Base-by-base conservation (phyloP, 2,329 filamentous ascomycete genomes). In the Colletotrichum lupini region DNA sequence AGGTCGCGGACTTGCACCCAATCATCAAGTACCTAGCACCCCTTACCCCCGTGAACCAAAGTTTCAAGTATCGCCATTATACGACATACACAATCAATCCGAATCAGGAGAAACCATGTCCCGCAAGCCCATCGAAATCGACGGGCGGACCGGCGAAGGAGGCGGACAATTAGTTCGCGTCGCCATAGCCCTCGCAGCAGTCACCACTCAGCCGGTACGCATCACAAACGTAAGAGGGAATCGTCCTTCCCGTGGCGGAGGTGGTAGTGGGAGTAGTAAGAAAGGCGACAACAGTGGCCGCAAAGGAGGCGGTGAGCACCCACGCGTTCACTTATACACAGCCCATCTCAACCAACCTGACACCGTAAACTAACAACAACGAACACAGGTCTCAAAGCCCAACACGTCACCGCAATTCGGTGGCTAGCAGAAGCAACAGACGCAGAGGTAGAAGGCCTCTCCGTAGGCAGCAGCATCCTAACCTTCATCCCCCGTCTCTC, bases 151-250 rank as follows among this genome's bases (percentile, higher is more conserved):
- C 0, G 90, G 90, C 1, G 90, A 92, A 77, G 91, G 91, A 5
- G 91, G 90, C 4, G 90, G 90, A 2, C 90, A 92, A 75, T 80
- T 92, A 0, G 86, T 92, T 0, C 82, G 91, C 56, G 82, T 91
- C 1, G 89, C 90, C 2, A 83, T 89, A 46, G 84, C 84, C 1
- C 82, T 92, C 7, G 86, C 90, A 12, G 87, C 90, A 1, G 84
- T 92, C 32, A 88, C 88, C 1, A 84, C 84, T 0, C 86, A 86
- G 67, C 82, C 89, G 0, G 82, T 92, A 35, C 84, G 83, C 30
- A 89, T 92, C 68, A 81, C 81, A 11, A 82, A 91, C 72, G 85
- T 92, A 4, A 81, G 91, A 46, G 90, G 87, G 3, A 91, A 91
- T 68, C 84, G 90, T 22, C 75, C 76, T 46, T 16, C 70, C 1